Conservation (phyloP, 768 basidiomycete species). For the Lanmaoa rubissima region DNA sequence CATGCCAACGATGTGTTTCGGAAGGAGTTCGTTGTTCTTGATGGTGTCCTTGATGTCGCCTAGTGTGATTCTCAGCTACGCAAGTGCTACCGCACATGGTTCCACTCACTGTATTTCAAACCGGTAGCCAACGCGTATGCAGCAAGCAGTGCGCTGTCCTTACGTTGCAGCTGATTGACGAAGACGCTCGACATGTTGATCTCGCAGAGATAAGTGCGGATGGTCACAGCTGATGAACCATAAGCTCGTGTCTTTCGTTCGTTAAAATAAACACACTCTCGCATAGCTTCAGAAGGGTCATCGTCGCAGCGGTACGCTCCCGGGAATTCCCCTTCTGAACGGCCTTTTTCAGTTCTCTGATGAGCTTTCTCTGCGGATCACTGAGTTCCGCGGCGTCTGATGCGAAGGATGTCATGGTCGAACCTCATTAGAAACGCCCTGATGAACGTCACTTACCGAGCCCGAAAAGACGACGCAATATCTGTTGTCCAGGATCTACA, state of each 20-base stretch:
- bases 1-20: constrained; percentile 23
- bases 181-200: constrained; percentile 9
- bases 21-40: constrained; percentile 5
- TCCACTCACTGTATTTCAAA: constrained; percentile 15
- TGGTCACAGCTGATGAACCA: neutral
- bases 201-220: constrained; percentile 12
- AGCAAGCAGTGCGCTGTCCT: constrained; percentile 18
- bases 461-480: constrained; percentile 18
- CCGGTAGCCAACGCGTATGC: constrained; percentile 21
- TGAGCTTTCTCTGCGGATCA: constrained; percentile 6
- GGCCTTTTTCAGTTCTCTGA: constrained; percentile 8
- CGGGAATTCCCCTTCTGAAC: neutral
- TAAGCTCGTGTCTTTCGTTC: neutral
- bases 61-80: neutral
- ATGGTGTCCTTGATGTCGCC: constrained; percentile 16
- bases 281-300: constrained; percentile 22
- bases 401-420: neutral
- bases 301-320: constrained; percentile 25
- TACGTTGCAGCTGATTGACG: constrained; percentile 15
- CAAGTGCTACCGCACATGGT: neutral
- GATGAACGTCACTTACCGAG: constrained; percentile 6
- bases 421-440: neutral
- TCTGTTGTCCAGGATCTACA: neutral
- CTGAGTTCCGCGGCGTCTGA: constrained; percentile 7
- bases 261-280: constrained; percentile 11